Conservation (phyloP, 2,329 filamentous ascomycete genomes). For the Rachicladosporium sp. region DNA sequence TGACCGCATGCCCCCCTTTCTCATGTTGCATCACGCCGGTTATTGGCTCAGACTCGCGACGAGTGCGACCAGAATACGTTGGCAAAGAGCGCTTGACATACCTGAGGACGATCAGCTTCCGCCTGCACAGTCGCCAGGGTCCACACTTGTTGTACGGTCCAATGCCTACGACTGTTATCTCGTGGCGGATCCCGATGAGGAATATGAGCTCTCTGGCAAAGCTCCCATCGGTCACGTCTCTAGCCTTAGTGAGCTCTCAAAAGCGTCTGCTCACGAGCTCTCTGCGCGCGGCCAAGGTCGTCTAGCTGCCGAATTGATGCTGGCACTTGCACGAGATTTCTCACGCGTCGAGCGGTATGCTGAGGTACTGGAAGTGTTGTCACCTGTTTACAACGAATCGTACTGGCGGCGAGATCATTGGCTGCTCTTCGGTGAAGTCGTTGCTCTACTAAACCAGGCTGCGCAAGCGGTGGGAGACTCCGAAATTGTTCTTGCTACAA, state of each 20-base stretch:
- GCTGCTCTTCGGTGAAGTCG: conserved; percentile 39
- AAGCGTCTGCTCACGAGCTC: conserved; percentile 37
- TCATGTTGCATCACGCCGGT: conserved; percentile 48
- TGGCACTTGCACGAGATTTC: conserved; percentile 44
- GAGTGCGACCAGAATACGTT: conserved; percentile 39
- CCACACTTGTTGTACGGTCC: conserved; percentile 41
- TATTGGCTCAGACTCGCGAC: conserved; percentile 48
- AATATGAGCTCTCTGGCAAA: conserved; percentile 34
- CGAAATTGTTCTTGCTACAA: conserved; percentile 38
- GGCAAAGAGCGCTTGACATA: conserved; percentile 41
- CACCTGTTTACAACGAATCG: too few relatives aligned
- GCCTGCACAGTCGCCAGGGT: conserved; percentile 43
- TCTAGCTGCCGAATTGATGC: conserved; percentile 40
- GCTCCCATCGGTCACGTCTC: conserved; percentile 39
- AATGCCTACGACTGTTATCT: conserved; percentile 48
- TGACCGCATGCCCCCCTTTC: conserved; percentile 45
- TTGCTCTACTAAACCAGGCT: conserved; percentile 43
- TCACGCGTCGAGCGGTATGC: conserved; percentile 37
- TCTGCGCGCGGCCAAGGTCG: conserved; percentile 39
- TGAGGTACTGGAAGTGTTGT: conserved; percentile 30
- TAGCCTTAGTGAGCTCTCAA: conserved; percentile 38
- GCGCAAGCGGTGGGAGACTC: conserved; percentile 29
- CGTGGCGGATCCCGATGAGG: conserved; percentile 45
- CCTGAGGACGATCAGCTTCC: conserved; percentile 46
- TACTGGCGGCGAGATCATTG: too few relatives aligned